Conservation (phyloP, 257 asterid species). For the Solanum medicagineum region DNA sequence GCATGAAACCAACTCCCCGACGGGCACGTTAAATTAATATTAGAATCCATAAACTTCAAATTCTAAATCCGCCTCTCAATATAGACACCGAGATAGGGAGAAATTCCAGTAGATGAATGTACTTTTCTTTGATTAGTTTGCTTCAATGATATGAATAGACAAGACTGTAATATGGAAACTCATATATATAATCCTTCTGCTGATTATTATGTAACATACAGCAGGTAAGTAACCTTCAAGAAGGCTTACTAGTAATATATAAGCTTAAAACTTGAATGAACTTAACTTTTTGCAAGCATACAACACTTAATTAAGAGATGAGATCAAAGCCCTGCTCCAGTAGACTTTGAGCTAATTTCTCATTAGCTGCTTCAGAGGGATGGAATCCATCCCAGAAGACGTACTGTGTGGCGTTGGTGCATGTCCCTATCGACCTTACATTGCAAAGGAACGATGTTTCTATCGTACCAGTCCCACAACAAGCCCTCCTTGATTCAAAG, state of each 20-base stretch:
- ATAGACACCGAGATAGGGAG: neutral
- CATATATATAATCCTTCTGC: neutral
- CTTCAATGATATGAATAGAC: neutral
- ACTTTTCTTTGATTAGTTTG: neutral
- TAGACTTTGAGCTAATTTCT: constrained; percentile 52
- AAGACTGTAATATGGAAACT: neutral
- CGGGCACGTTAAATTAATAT: neutral
- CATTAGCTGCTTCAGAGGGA: constrained; percentile 60
- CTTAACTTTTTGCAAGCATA: neutral
- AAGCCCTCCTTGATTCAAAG: constrained; percentile 62
- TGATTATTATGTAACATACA: neutral
- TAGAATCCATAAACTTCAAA: neutral
- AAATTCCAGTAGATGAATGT: neutral
- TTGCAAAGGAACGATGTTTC: constrained; percentile 67
- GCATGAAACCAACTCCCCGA: neutral
- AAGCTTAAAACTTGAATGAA: neutral
- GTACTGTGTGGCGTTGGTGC: constrained; percentile 61
- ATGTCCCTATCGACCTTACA: constrained; percentile 56
- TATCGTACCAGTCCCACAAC: constrained; percentile 64
- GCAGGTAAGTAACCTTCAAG: neutral
- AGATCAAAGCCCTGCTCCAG: constrained; percentile 59
- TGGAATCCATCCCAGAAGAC: constrained; percentile 86
- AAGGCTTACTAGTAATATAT: neutral
- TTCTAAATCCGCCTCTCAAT: neutral
- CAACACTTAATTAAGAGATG: constrained; percentile 24